These are phyloP conservation scores for Coemansia sp. DNA, from an alignment of 192 early-diverging fungal species.

Conservation along the genomic window DNA sequence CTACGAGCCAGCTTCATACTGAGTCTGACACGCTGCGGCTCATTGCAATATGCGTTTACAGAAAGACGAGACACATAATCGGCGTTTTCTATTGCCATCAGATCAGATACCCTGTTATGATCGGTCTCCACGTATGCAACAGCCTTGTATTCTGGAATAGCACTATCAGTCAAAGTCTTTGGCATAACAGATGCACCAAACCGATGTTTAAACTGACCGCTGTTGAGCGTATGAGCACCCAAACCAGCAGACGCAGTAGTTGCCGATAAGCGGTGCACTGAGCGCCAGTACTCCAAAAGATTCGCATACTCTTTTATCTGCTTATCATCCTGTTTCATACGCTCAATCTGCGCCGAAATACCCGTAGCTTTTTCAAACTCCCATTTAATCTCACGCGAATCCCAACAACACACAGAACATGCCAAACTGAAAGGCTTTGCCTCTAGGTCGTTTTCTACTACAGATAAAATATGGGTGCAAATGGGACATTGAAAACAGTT, in stretches of 20 bases:
- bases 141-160: slow-evolving; percentile 28
- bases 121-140: slow-evolving; percentile 13
- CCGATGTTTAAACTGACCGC: slow-evolving; percentile 29
- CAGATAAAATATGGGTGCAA: slow-evolving; percentile 78
- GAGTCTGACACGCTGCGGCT: slow-evolving; percentile 84
- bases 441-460: slow-evolving; percentile 58
- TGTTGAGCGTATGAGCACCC: not conserved
- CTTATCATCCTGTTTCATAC: slow-evolving; percentile 70
- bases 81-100: slow-evolving; percentile 22
- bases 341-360: slow-evolving; percentile 87
- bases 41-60: slow-evolving; percentile 31
- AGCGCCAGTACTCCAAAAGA: slow-evolving; percentile 84
- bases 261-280: slow-evolving; percentile 61
- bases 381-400: slow-evolving; percentile 89
- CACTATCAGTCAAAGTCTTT: not conserved
- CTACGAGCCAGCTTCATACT: slow-evolving; percentile 84
- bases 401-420: slow-evolving; percentile 91
- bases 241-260: not conserved
- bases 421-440: slow-evolving; percentile 68
- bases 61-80: slow-evolving; percentile 57
- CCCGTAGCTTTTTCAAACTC: slow-evolving; percentile 93
- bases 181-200: slow-evolving; percentile 8
- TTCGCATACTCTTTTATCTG: slow-evolving; percentile 76
- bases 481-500: slow-evolving; percentile 94
- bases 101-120: slow-evolving; percentile 10